Percentiles rank a stretch among this genome's conserved stretches.
These are phyloP conservation scores for Alternaria ventricosa DNA, from an alignment of 2,329 filamentous ascomycete species.

Conservation along the genomic window DNA sequence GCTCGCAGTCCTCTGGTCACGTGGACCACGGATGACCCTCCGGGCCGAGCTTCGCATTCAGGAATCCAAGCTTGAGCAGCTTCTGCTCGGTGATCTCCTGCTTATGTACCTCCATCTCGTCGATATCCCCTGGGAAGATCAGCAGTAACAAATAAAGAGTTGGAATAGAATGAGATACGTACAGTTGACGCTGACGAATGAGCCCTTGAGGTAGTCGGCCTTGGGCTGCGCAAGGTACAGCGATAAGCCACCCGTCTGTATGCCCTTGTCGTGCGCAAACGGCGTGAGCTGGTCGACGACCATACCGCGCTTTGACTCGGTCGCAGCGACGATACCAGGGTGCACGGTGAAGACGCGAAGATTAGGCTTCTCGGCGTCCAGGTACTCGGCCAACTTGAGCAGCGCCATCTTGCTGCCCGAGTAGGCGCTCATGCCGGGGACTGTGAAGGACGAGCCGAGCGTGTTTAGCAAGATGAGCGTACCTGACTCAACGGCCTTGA, in stretches of 20 bases:
- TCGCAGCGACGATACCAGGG: constrained; percentile 29
- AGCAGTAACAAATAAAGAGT: not conserved
- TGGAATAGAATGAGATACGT: not conserved
- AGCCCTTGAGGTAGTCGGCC: constrained; percentile 28
- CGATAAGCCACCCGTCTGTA: constrained; percentile 21
- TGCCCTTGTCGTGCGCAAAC: constrained; percentile 5
- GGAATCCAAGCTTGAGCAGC: constrained; percentile 31
- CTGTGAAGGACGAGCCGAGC: constrained; percentile 12
- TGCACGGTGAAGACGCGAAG: constrained; percentile 22
- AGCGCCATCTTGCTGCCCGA: constrained; percentile 30
- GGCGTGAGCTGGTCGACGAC: not conserved
- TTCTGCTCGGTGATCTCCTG: constrained; percentile 39
- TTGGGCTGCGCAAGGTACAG: constrained; percentile 22
- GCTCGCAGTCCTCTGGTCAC: not conserved
- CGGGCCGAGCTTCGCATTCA: constrained; percentile 24
- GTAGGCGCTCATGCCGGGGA: constrained; percentile 24
- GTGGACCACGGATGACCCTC: constrained; percentile 24
- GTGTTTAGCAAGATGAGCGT: constrained; percentile 21
- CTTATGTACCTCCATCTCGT: constrained; percentile 35
- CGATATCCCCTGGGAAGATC: constrained; percentile 26
- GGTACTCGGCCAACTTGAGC: constrained; percentile 26
- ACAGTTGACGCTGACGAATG: constrained; percentile 33
- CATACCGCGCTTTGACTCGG: constrained; percentile 7
- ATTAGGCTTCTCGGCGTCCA: constrained; percentile 14
- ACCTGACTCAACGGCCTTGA: constrained; percentile 9